phyloP scores from a whole-genome alignment of 164 flowering plant species.

The Macadamia tetraphylla region DNA sequence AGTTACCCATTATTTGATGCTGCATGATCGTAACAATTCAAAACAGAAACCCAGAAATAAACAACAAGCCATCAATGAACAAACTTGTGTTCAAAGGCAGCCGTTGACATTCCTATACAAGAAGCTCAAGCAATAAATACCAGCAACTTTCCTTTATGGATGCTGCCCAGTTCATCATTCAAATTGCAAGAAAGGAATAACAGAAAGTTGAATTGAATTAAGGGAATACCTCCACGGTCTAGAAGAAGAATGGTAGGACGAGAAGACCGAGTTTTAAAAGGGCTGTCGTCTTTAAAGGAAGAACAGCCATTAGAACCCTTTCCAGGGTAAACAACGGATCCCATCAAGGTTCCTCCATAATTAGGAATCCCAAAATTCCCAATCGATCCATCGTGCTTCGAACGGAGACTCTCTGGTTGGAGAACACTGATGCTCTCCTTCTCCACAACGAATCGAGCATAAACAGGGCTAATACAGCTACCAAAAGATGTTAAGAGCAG shows the following conservation, averaged over 20 bases:
- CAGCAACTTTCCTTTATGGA: not conserved
- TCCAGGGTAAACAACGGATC: slow-evolving; percentile 55
- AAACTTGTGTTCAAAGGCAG: not conserved
- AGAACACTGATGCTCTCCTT: slow-evolving; percentile 64
- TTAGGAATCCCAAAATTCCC: slow-evolving; percentile 90
- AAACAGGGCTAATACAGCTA: not conserved
- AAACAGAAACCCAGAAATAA: not conserved
- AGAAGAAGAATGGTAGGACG: slow-evolving; percentile 62
- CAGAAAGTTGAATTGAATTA: not conserved
- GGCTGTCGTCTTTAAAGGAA: slow-evolving; percentile 35
- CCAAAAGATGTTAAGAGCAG: slow-evolving; percentile 1
- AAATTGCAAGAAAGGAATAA: not conserved
- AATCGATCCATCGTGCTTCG: slow-evolving; percentile 64
- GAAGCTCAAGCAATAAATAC: not conserved
- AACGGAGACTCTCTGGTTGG: slow-evolving; percentile 33
- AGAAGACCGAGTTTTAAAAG: slow-evolving; percentile 42
- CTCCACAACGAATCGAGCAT: slow-evolving; percentile 63
- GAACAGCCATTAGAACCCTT: slow-evolving; percentile 40
- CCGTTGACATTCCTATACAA: not conserved
- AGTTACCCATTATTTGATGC: no score
- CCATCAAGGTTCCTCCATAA: slow-evolving; percentile 74
- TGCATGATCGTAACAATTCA: not conserved
- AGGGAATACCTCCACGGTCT: slow-evolving; percentile 76
- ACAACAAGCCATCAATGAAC: slow-evolving; percentile 3
- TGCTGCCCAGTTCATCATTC: not conserved